phyloP scores from a whole-genome alignment of 108 stramenopile species.

The Skeletonema costatum region DNA sequence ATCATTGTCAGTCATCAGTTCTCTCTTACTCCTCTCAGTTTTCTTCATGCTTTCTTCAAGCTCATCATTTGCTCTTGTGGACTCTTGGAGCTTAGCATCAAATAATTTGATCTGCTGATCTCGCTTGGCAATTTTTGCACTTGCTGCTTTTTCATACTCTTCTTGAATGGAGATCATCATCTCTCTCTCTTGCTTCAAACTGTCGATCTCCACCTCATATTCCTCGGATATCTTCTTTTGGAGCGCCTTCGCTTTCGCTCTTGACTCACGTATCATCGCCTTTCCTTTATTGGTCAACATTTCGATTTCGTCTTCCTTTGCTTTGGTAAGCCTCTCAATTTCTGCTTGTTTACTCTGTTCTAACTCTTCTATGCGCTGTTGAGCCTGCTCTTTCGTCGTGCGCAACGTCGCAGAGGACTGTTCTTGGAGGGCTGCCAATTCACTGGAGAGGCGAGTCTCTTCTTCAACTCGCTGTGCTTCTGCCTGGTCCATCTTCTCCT shows the following conservation, averaged over 20 bases:
- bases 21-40: conserved; percentile 62
- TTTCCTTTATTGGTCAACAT: conserved; percentile 57
- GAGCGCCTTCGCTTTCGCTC: conserved; percentile 46
- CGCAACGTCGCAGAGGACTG: conserved; percentile 30
- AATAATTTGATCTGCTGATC: conserved; percentile 68
- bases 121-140: conserved; percentile 60
- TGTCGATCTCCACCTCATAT: conserved; percentile 36
- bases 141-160: conserved; percentile 47
- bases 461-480: conserved; percentile 27
- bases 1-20: conserved; percentile 76
- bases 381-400: conserved; percentile 40
- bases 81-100: conserved; percentile 41
- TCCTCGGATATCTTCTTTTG: conserved; percentile 45
- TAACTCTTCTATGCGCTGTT: conserved; percentile 39
- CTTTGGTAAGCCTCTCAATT: conserved; percentile 38
- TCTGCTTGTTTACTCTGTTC: conserved; percentile 48
- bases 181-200: conserved; percentile 40
- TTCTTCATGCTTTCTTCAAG: conserved; percentile 54
- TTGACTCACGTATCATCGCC: conserved; percentile 59
- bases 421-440: conserved; percentile 32
- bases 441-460: conserved; percentile 30
- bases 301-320: conserved; percentile 46
- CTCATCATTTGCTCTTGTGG: conserved; percentile 54
- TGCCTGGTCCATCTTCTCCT: conserved; percentile 43
- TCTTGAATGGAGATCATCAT: conserved; percentile 49